phyloP scores from a whole-genome alignment of 495 filamentous ascomycete genomes.

The Tuber borchii region DNA sequence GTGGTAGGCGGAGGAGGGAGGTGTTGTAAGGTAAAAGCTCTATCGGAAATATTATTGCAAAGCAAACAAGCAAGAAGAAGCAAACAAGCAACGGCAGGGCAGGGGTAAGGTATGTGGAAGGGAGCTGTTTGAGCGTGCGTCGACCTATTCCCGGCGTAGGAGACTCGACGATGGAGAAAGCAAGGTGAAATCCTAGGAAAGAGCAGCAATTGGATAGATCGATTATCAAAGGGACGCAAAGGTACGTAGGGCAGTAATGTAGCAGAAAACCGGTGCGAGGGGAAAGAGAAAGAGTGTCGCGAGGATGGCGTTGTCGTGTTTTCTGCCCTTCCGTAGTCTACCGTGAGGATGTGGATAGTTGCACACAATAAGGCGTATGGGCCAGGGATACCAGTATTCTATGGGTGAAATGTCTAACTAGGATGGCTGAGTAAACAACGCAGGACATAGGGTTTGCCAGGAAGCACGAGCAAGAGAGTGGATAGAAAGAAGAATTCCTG shows the following conservation, averaged over 20 bases:
- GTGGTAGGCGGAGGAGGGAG: neutral
- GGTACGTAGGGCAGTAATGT: neutral
- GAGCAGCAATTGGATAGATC: neutral
- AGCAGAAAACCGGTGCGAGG: neutral
- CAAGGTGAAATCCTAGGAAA: neutral
- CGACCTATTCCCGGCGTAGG: neutral
- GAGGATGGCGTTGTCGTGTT: conserved; percentile 6
- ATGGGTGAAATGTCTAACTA: neutral
- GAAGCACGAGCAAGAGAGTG: neutral
- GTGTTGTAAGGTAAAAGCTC: conserved; percentile 2
- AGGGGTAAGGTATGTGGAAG: neutral
- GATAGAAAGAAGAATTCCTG: neutral
- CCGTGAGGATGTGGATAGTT: conserved; percentile 4
- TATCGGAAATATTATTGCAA: neutral
- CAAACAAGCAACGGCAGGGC: neutral
- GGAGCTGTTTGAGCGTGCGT: neutral
- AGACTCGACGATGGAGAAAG: neutral
- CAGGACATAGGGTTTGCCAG: neutral
- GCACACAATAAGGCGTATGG: neutral
- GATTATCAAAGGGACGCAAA: neutral
- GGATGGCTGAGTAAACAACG: neutral
- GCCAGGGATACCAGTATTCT: neutral
- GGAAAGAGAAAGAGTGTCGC: neutral
- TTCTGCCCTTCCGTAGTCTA: neutral
- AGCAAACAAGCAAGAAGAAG: neutral